These are phyloP conservation scores for Paraglomus occultum DNA, from an alignment of 192 early-diverging fungal species.

Conservation along the genomic window DNA sequence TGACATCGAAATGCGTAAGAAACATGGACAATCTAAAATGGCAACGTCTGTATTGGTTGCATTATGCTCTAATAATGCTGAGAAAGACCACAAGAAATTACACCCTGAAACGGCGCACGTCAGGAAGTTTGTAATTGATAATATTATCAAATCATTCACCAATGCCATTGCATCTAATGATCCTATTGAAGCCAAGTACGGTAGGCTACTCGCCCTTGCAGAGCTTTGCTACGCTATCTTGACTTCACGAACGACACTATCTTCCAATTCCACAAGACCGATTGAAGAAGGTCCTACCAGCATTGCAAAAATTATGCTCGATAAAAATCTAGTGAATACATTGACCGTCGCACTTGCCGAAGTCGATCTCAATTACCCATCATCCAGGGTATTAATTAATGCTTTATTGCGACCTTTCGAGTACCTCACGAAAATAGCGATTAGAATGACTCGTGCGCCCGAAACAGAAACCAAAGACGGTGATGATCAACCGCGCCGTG, in stretches of 20 bases:
- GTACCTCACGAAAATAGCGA: constrained; percentile 82
- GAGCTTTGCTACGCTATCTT: constrained; percentile 70
- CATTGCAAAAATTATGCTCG: constrained; percentile 80
- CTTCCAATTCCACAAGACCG: constrained; percentile 26
- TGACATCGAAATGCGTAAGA: constrained; percentile 51
- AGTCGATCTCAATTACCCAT: constrained; percentile 90
- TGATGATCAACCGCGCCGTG: constrained; percentile 32
- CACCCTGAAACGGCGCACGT: constrained; percentile 59
- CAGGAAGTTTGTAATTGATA: constrained; percentile 67
- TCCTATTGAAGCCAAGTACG: constrained; percentile 57
- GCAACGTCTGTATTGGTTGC: constrained; percentile 64
- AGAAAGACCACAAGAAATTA: constrained; percentile 49
- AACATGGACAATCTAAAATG: constrained; percentile 65
- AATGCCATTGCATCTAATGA: constrained; percentile 54
- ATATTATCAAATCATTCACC: constrained; percentile 59
- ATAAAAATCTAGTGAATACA: constrained; percentile 78
- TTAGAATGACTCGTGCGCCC: constrained; percentile 74
- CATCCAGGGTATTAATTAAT: constrained; percentile 68
- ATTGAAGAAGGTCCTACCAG: constrained; percentile 59
- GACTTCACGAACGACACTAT: constrained; percentile 43
- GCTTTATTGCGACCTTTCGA: constrained; percentile 87
- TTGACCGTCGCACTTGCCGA: constrained; percentile 79
- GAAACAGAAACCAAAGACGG: constrained; percentile 51
- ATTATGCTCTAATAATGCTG: constrained; percentile 47
- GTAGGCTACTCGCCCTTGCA: constrained; percentile 63